phyloP scores from a whole-genome alignment of 768 basidiomycete genomes.

The Kwoniella dendrophila region DNA sequence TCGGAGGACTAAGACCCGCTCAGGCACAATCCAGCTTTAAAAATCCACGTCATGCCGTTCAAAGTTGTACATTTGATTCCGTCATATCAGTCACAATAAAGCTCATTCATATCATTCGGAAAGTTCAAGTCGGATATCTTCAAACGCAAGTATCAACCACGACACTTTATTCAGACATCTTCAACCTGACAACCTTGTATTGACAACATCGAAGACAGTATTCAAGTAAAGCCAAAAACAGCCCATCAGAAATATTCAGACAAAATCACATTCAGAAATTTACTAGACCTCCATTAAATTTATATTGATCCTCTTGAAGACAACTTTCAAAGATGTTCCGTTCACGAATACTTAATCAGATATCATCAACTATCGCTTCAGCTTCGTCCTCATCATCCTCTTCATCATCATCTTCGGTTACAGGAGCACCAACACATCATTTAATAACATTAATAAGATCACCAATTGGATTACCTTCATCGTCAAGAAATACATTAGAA shows the following conservation, averaged over 20 bases:
- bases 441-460: constrained; percentile 88
- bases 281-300: no score
- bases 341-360: constrained; percentile 12
- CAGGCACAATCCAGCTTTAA: neutral
- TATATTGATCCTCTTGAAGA: neutral
- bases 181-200: no score
- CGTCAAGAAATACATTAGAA: constrained; percentile 72
- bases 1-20: no score
- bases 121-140: no score
- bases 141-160: no score
- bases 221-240: no score
- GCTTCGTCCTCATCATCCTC: constrained; percentile 16
- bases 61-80: neutral
- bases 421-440: constrained; percentile 66
- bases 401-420: constrained; percentile 13
- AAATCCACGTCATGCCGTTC: neutral
- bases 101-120: neutral
- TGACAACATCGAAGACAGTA: no score
- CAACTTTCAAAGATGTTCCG: constrained; percentile 8
- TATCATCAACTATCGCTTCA: constrained; percentile 4
- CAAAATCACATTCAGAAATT: no score
- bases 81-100: neutral
- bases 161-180: no score
- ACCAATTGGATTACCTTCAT: constrained; percentile 75
- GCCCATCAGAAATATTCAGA: no score